A percentile compares a stretch with the other conserved stretches of the same genome.
phyloP scores from a whole-genome alignment of 2,329 filamentous ascomycete species.

The Paraphoma chrysanthemicola region DNA sequence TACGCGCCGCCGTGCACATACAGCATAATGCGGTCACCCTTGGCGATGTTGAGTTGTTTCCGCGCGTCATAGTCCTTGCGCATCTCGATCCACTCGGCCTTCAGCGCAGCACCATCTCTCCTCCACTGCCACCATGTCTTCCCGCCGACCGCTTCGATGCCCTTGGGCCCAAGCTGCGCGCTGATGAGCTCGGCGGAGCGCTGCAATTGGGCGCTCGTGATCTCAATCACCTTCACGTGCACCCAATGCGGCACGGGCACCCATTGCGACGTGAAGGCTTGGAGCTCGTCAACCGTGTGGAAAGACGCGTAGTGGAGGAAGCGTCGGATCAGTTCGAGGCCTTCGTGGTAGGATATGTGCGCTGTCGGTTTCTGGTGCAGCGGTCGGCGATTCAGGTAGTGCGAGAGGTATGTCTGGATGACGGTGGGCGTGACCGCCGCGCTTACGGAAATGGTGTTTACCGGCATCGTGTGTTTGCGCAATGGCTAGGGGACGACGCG shows the following conservation, averaged over 20 bases:
- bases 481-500: slow-evolving; percentile 6
- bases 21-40: slow-evolving; percentile 80
- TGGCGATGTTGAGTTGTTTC: slow-evolving; percentile 62
- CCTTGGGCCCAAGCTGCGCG: slow-evolving; percentile 78
- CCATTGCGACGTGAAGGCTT: slow-evolving; percentile 90
- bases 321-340: slow-evolving; percentile 82
- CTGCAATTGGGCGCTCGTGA: slow-evolving; percentile 70
- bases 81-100: slow-evolving; percentile 98
- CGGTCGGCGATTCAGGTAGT: slow-evolving; percentile 85
- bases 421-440: slow-evolving; percentile 88
- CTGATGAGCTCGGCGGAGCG: slow-evolving; percentile 69
- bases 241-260: slow-evolving; percentile 91
- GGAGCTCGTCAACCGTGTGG: slow-evolving; percentile 91
- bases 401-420: slow-evolving; percentile 83
- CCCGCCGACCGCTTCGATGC: slow-evolving; percentile 82
- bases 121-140: slow-evolving; percentile 78
- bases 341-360: slow-evolving; percentile 93
- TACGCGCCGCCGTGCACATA: slow-evolving; percentile 96
- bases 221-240: slow-evolving; percentile 72
- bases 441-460: slow-evolving; percentile 82
- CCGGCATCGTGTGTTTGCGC: slow-evolving; percentile 56
- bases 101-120: slow-evolving; percentile 66
- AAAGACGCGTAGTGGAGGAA: slow-evolving; percentile 87
- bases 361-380: slow-evolving; percentile 81
- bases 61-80: slow-evolving; percentile 77